Evolutionary conservation across 495 filamentous ascomycete genomes (phyloP), one percentile per base, ranked within the genome.

Genomic region (Hypoxylon lenormandii): DNA sequence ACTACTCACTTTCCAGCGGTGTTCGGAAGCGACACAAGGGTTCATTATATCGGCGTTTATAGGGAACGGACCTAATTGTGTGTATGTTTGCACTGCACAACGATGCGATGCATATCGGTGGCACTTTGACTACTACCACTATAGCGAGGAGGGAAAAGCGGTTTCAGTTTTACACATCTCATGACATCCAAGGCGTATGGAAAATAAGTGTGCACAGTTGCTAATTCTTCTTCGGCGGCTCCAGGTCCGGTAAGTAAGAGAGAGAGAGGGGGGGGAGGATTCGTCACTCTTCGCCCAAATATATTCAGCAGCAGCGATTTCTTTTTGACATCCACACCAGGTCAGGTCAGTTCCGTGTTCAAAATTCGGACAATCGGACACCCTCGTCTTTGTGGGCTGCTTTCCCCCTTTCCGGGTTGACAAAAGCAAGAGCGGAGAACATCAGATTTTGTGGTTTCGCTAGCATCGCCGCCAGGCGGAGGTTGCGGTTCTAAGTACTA

Each of bases 121-220:
- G 64, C 48, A 60, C 54, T 33, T 53, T 61, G 48, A 45, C 42
- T 48, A 15, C n/a, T 55, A 43, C 42, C 40, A 15, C 15, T 50
- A 52, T 15, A 43, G 45, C 47, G 26, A 64, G 50, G 26, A 64
- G 50, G 13, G 50, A 64, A 57, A 46, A 22, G 40, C 47, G 55
- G 55, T 40, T 63, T 37, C 22, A 40, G 47, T 54, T 63, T 43
- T 18, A 23, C 15, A 23, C 15, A 19, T 57, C 16, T 55, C 50
- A 28, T 60, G 42, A 53, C 22, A 55, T 51, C 28, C 37, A 2
- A 60, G 69, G 69, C 64, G 69, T 69, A 72, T 37, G 64, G 69
- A 45, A 45, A 45, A 45, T 47, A 48, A 72, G 69, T 72, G 69
- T 60, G 69, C 55, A 64, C 19, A 18, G 13, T 50, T 42, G 56